Base-by-base conservation (phyloP, 2,329 filamentous ascomycete species). In the Alternaria triticina region DNA sequence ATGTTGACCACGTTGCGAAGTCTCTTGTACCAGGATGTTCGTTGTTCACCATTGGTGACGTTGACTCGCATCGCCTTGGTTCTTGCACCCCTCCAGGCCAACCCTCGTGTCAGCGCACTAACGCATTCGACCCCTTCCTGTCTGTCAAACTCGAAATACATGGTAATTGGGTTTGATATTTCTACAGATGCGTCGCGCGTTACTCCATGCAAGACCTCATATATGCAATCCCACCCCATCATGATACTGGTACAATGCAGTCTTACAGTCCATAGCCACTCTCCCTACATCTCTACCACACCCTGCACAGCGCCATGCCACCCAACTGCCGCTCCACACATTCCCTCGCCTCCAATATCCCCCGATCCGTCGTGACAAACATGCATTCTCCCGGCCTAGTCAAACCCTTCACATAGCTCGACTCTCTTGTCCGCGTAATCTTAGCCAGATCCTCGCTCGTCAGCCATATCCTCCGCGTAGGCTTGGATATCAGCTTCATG, bases 321-420 rank as follows among this genome's bases (percentile, higher is more conserved):
- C 94, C 94, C 20, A 93, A 83, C 82, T 89, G 91, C 83, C 88
- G 89, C 78, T 91, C 90, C 60, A 96, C 85, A 63, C 93, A 95
- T 81, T 97, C 93, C 70, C 94, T 86, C 25, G 89, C 86, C 83
- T 97, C 94, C 75, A 97, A 77, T 10, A 97, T 86, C 2, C 94
- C 94, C 68, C 85, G 82, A 74, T 93, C 90, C 17, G 94, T 97
- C 13, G 86, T 88, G 54, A 97, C 75, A 75, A 94, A 95, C 77
- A 97, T 82, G 77, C 89, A 91, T 85, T 97, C 94, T 60, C 94
- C 94, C 13, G 96, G 83, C 65, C 87, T 86, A 66, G 85, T 90
- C 70, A 97, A 77, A 0, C 93, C 93, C 75, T 89, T 87, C 27
- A 96, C 86, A 66, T 89, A 89, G 13, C 86, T 85, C 5, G 86